Conservation (phyloP, 495 filamentous ascomycete species). For the Penicillium daleae region DNA sequence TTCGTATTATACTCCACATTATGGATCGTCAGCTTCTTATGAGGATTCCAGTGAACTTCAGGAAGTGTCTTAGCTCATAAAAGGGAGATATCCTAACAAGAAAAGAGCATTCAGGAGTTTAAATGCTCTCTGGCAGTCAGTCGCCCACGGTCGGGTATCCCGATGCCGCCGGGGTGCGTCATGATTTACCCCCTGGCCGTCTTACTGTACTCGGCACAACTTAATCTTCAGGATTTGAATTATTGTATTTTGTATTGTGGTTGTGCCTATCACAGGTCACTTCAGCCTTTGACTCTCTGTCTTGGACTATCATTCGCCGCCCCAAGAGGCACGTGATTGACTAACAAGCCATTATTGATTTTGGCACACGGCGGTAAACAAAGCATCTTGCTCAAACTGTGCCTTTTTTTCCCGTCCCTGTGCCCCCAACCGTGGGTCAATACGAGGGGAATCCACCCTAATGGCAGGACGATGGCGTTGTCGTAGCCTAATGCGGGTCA, state of each 20-base stretch:
- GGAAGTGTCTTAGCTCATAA: background rate
- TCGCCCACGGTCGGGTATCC: background rate
- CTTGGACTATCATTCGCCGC: background rate
- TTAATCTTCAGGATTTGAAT: background rate
- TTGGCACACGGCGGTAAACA: background rate
- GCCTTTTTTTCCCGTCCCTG: background rate
- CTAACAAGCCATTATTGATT: slow-evolving; percentile 4
- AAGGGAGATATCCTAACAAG: background rate
- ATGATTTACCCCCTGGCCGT: background rate
- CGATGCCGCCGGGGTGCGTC: background rate
- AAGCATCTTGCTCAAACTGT: background rate
- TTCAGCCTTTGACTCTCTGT: background rate
- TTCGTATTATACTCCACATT: background rate
- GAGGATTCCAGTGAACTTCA: background rate
- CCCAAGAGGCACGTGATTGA: background rate
- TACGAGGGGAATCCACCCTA: background rate
- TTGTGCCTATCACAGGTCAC: background rate
- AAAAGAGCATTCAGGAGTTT: background rate
- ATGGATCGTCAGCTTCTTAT: background rate
- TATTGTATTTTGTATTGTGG: background rate
- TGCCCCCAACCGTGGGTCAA: slow-evolving; percentile 1
- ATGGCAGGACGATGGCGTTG: background rate
- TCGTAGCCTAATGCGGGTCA: background rate
- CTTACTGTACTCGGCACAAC: background rate
- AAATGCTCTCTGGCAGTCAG: background rate